phyloP scores from a whole-genome alignment of 2,329 filamentous ascomycete species.

The Fusarium dlaminii region DNA sequence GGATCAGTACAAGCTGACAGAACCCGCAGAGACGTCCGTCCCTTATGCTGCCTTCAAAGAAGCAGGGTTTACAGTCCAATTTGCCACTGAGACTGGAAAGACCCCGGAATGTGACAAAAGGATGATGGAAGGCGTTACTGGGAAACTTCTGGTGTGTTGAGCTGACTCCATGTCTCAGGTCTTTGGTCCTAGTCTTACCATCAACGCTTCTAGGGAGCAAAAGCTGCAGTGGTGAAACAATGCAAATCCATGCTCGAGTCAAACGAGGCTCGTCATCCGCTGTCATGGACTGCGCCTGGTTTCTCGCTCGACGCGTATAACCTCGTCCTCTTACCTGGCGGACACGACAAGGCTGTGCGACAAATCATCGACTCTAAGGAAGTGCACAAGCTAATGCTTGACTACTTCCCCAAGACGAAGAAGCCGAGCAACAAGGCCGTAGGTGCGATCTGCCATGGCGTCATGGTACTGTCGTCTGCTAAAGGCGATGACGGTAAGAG shows the following conservation, averaged over 20 bases:
- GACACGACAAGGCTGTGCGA: background rate
- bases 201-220: background rate
- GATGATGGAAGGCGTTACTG: background rate
- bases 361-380: background rate
- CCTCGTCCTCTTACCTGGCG: background rate
- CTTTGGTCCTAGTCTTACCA: background rate
- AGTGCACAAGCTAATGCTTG: background rate
- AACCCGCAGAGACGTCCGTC: background rate
- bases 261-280: background rate
- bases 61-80: background rate
- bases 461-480: background rate
- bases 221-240: background rate
- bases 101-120: background rate
- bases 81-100: background rate
- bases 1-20: background rate
- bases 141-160: background rate
- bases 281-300: background rate
- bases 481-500: background rate
- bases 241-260: background rate
- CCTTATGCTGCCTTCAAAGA: background rate
- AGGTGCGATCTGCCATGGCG: background rate
- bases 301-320: background rate
- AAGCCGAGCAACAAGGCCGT: background rate
- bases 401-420: background rate
- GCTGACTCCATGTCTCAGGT: no score